Conservation (phyloP, 371 early-diverging fungal genomes). For the Circinella umbellata region DNA sequence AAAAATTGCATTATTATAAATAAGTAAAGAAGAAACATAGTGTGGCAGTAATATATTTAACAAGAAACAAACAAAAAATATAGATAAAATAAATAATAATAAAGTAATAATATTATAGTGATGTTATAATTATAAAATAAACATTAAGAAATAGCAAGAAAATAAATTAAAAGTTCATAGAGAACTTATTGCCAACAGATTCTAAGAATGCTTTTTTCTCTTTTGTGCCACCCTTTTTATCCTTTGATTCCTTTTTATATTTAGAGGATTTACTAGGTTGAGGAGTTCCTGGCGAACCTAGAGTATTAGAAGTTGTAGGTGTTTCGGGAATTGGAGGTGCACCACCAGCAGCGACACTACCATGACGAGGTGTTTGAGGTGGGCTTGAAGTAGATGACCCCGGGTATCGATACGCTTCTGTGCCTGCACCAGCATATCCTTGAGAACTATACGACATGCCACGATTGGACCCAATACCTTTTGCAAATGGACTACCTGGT, state of each 20-base stretch:
- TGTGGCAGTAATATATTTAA: not conserved
- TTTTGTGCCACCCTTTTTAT: constrained; percentile 19
- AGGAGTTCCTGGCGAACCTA: constrained; percentile 6
- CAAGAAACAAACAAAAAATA: not conserved
- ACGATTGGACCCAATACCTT: not conserved
- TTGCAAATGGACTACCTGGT: constrained; percentile 1
- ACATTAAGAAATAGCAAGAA: too few species aligned
- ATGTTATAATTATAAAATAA: too few species aligned
- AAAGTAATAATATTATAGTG: too few species aligned
- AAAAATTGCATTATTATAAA: not conserved
- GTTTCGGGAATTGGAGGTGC: constrained; percentile 5
- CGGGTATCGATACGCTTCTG: constrained; percentile 7
- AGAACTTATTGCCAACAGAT: constrained; percentile 44
- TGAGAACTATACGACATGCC: not conserved
- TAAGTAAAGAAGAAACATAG: not conserved
- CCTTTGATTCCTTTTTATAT: constrained; percentile 28
- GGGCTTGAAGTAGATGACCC: constrained; percentile 8
- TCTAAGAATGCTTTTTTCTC: constrained; percentile 46
- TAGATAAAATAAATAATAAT: too few species aligned
- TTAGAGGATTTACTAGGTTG: constrained; percentile 10
- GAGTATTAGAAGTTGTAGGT: not conserved
- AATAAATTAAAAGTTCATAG: constrained; percentile 22
- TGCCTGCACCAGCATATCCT: constrained; percentile 1
- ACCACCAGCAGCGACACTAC: not conserved
- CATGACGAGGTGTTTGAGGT: constrained; percentile 15